Conservation (phyloP, 345 rosid species). For the Camelina laxa region DNA sequence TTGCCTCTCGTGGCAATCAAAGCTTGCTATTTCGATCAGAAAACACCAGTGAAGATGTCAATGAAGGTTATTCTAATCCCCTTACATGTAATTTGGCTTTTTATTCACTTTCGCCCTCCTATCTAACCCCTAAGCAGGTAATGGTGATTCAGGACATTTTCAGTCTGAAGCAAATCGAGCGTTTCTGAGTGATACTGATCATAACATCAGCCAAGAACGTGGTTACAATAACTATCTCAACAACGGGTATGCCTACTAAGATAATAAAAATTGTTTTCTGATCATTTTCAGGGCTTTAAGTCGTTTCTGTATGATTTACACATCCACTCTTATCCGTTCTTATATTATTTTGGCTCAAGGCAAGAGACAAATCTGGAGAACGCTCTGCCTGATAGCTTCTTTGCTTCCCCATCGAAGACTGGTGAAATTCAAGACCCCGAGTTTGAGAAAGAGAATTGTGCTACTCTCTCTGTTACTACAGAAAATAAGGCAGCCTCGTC, state of each 20-base stretch:
- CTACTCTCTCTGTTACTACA: constrained; percentile 36
- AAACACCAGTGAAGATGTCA: constrained; percentile 47
- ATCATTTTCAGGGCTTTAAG: constrained; percentile 10
- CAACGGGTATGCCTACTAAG: constrained; percentile 28
- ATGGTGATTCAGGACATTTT: constrained; percentile 46
- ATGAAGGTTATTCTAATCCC: constrained; percentile 51
- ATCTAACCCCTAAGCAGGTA: constrained; percentile 42
- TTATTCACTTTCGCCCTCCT: constrained; percentile 22
- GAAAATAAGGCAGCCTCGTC: constrained; percentile 47
- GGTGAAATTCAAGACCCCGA: constrained; percentile 40
- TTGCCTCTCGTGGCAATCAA: constrained; percentile 49
- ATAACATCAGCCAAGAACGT: constrained; percentile 22
- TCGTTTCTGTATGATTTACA: background rate
- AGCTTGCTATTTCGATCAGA: constrained; percentile 47
- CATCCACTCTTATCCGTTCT: constrained; percentile 20
- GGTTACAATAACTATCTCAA: constrained; percentile 4
- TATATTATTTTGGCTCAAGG: constrained; percentile 36
- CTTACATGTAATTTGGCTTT: constrained; percentile 5
- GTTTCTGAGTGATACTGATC: constrained; percentile 30
- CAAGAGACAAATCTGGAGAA: constrained; percentile 53
- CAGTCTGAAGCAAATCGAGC: constrained; percentile 44
- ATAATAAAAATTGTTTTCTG: background rate
- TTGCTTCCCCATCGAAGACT: constrained; percentile 59
- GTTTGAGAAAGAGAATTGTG: constrained; percentile 46
- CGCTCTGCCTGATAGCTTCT: constrained; percentile 58